phyloP scores from a whole-genome alignment of 78 protist genomes.

The Acrasis kona region DNA sequence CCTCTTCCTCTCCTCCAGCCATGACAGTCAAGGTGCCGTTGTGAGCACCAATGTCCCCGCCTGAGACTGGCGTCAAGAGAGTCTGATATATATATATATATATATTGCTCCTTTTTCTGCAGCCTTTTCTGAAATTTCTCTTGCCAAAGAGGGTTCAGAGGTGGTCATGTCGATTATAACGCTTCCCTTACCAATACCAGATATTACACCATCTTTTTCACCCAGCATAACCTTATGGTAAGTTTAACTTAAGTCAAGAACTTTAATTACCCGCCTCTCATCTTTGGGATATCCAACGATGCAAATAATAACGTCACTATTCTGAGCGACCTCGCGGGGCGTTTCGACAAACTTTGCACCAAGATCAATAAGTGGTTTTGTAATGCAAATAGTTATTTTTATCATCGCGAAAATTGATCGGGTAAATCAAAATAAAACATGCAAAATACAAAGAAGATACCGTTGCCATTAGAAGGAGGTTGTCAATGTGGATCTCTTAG shows the following conservation, averaged over 20 bases:
- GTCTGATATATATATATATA: constrained; percentile 19
- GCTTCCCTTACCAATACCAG: neutral
- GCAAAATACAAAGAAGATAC: too few species aligned
- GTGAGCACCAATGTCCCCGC: constrained; percentile 60
- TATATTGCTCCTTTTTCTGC: neutral
- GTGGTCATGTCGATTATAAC: constrained; percentile 56
- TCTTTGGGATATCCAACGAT: constrained; percentile 51
- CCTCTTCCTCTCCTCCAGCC: constrained; percentile 35
- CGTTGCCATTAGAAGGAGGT: too few species aligned
- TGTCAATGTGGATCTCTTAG: too few species aligned
- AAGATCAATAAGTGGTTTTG: constrained; percentile 8
- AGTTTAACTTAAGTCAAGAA: neutral
- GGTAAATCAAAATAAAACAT: too few species aligned
- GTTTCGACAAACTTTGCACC: constrained; percentile 23
- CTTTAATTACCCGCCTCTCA: constrained; percentile 16
- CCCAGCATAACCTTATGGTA: constrained; percentile 13
- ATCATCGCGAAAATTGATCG: too few species aligned
- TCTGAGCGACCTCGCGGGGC: constrained; percentile 27
- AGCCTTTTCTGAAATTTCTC: neutral
- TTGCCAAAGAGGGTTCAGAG: constrained; percentile 36
- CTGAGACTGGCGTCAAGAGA: constrained; percentile 66
- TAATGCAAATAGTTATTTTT: too few species aligned
- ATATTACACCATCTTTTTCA: constrained; percentile 4
- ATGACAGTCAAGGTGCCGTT: constrained; percentile 39
- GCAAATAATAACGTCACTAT: constrained; percentile 29